These are phyloP conservation scores for Colletotrichum sidae DNA, from an alignment of 2,329 filamentous ascomycete genomes.

Conservation along the genomic window DNA sequence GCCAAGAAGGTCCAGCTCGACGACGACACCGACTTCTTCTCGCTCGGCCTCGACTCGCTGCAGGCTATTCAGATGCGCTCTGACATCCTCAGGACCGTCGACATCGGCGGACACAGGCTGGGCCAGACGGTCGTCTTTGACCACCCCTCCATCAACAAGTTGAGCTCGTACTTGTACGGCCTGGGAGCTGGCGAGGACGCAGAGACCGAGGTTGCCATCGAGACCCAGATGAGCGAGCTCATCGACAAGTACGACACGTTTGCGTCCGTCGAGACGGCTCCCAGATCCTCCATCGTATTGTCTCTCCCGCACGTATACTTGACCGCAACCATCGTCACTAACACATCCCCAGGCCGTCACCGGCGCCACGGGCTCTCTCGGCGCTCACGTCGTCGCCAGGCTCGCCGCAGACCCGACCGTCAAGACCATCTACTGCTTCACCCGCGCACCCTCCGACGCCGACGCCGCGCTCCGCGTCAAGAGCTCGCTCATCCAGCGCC, in stretches of 20 bases:
- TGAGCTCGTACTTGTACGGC: slow-evolving; percentile 58
- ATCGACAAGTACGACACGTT: slow-evolving; percentile 41
- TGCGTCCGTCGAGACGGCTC: neutral
- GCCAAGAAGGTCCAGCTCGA: slow-evolving; percentile 41
- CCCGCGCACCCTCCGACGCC: slow-evolving; percentile 52
- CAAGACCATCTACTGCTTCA: slow-evolving; percentile 62
- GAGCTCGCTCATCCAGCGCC: slow-evolving; percentile 44
- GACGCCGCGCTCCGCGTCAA: slow-evolving; percentile 41
- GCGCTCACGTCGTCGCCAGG: slow-evolving; percentile 69
- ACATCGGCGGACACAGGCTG: slow-evolving; percentile 58
- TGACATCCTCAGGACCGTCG: slow-evolving; percentile 61
- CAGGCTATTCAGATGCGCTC: slow-evolving; percentile 68
- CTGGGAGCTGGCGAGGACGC: slow-evolving; percentile 51
- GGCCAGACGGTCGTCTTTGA: slow-evolving; percentile 71
- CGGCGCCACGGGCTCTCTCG: slow-evolving; percentile 74
- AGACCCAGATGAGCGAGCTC: slow-evolving; percentile 44
- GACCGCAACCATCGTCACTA: neutral
- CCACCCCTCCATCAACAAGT: slow-evolving; percentile 58
- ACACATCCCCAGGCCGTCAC: slow-evolving; percentile 60
- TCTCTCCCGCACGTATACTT: neutral
- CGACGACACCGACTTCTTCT: slow-evolving; percentile 68
- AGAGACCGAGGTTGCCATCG: slow-evolving; percentile 41
- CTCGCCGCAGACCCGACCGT: slow-evolving; percentile 69
- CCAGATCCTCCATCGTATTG: slow-evolving; percentile 16
- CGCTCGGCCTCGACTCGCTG: slow-evolving; percentile 67